Conservation (phyloP, 768 basidiomycete species). For the Exsudoporus frostii region DNA sequence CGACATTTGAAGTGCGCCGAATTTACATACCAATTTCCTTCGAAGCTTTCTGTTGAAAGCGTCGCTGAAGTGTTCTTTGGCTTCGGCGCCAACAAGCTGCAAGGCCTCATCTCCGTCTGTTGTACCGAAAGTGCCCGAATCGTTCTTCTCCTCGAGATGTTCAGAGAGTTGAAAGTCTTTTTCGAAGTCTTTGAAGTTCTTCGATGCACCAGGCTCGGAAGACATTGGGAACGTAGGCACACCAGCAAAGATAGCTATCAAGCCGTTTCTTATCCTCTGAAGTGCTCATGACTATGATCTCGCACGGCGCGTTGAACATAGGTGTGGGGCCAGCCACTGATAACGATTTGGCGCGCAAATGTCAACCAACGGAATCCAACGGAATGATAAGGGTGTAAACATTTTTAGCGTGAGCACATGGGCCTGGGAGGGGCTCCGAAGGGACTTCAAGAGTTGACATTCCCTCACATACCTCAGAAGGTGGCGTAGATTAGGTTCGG, state of each 20-base stretch:
- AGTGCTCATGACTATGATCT: constrained; percentile 4
- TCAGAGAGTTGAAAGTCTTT: constrained; percentile 12
- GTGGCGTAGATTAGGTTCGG: background rate
- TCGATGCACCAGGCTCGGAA: constrained; percentile 8
- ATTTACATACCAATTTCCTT: constrained; percentile 50
- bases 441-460: background rate
- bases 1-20: background rate
- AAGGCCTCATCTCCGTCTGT: constrained; percentile 58
- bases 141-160: constrained; percentile 35
- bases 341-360: constrained; percentile 2
- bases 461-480: constrained; percentile 16
- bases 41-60: constrained; percentile 57
- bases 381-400: constrained; percentile 17
- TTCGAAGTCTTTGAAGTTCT: constrained; percentile 13
- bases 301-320: background rate
- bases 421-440: background rate
- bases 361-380: background rate
- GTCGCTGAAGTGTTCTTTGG: constrained; percentile 51
- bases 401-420: constrained; percentile 11
- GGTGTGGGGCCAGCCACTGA: constrained; percentile 4
- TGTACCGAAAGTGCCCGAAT: constrained; percentile 32
- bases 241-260: background rate
- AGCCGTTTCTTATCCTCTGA: constrained; percentile 9
- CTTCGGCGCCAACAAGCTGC: constrained; percentile 52
- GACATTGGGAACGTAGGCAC: constrained; percentile 15